Percentiles rank a stretch among this genome's conserved stretches.
Conservation (phyloP, 805 yeast species). For the Isabelozyma rhagii region DNA sequence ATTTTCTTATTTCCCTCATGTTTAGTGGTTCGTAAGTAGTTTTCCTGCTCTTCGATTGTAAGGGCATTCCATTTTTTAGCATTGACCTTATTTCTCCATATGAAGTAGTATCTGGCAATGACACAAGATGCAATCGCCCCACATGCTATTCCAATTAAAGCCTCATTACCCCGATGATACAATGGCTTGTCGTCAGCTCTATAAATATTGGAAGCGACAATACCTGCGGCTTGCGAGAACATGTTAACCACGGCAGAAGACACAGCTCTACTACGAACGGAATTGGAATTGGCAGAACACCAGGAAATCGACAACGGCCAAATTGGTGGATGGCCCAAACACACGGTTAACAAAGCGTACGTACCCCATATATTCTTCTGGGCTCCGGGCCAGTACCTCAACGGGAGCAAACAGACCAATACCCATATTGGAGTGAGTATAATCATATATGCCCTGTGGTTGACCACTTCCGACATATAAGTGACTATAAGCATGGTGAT, state of each 20-base stretch:
- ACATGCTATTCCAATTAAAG: conserved; percentile 33
- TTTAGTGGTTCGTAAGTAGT: conserved; percentile 42
- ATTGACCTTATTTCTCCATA: conserved; percentile 40
- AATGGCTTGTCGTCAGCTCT: conserved; percentile 55
- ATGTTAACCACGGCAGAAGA: conserved; percentile 65
- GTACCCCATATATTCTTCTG: conserved; percentile 41
- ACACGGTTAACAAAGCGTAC: conserved; percentile 33
- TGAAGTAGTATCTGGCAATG: conserved; percentile 35
- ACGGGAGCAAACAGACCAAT: conserved; percentile 17
- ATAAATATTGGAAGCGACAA: conserved; percentile 56
- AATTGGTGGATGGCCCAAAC: conserved; percentile 45
- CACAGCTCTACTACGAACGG: conserved; percentile 62
- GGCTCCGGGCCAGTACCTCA: conserved; percentile 41
- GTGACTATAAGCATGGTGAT: conserved; percentile 18
- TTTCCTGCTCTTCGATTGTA: conserved; percentile 46
- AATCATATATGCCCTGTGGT: conserved; percentile 14
- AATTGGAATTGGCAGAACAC: conserved; percentile 60
- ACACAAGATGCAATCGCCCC: conserved; percentile 27
- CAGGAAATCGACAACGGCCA: conserved; percentile 58
- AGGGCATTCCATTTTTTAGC: conserved; percentile 49
- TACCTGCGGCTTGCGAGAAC: conserved; percentile 56
- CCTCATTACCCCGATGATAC: conserved; percentile 55
- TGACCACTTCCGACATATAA: conserved; percentile 20
- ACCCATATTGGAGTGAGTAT: conserved; percentile 14
- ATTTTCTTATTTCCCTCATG: conserved; percentile 52